phyloP scores from a whole-genome alignment of 371 early-diverging fungal genomes.

The Mucor saturninus region DNA sequence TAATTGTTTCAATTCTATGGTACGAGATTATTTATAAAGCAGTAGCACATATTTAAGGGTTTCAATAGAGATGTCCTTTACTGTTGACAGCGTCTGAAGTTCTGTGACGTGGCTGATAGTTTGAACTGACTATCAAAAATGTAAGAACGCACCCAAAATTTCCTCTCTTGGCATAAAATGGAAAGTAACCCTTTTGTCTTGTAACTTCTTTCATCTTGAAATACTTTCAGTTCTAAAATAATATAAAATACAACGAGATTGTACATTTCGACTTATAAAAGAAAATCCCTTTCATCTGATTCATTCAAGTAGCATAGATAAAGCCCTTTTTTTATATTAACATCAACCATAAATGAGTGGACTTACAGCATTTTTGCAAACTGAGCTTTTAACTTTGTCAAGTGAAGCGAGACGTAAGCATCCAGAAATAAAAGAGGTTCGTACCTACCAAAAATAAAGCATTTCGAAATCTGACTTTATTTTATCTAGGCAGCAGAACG shows the following conservation, averaged over 20 bases:
- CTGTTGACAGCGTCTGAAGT: too few relatives aligned
- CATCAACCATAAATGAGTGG: constrained; percentile 47
- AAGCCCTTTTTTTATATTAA: not conserved
- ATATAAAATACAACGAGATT: too few relatives aligned
- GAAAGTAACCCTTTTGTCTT: not conserved
- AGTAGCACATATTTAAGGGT: too few relatives aligned
- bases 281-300: not conserved
- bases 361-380: constrained; percentile 74
- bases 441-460: not conserved
- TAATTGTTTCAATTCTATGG: too few relatives aligned
- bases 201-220: constrained; percentile 3
- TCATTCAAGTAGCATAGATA: not conserved
- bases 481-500: constrained; percentile 60
- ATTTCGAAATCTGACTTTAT: not conserved
- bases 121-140: constrained; percentile 2
- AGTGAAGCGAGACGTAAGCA: constrained; percentile 89
- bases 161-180: constrained; percentile 1
- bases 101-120: not conserved
- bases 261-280: not conserved
- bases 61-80: too few relatives aligned
- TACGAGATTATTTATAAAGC: too few relatives aligned
- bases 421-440: constrained; percentile 95
- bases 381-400: constrained; percentile 87
- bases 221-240: not conserved
- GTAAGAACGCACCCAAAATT: not conserved